These are phyloP conservation scores for Suillus americanus DNA, from an alignment of 768 basidiomycete species.

Conservation along the genomic window DNA sequence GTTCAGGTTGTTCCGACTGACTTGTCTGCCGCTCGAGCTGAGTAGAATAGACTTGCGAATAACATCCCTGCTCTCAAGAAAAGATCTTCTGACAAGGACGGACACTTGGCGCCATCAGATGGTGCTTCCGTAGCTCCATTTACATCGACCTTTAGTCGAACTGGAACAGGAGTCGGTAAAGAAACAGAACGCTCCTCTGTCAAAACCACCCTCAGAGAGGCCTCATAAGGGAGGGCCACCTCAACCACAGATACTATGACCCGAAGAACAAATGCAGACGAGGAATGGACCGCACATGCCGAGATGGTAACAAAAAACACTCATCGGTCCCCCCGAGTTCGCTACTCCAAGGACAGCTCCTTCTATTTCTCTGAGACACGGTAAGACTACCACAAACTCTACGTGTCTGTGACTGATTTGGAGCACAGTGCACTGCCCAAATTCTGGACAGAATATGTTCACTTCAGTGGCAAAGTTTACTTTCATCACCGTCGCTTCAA, in stretches of 20 bases:
- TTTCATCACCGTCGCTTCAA: conserved; percentile 37
- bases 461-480: conserved; percentile 49
- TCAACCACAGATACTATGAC: not conserved
- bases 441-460: conserved; percentile 35
- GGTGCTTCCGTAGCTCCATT: not conserved
- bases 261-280: not conserved
- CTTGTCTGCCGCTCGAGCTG: not conserved
- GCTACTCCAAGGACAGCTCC: not conserved
- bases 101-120: not conserved
- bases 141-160: not conserved
- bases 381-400: not conserved
- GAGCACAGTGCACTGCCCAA: not conserved
- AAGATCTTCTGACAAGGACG: not conserved
- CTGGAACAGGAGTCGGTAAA: not conserved
- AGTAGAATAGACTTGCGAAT: not conserved
- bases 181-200: not conserved
- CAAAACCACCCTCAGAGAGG: not conserved
- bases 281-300: not conserved
- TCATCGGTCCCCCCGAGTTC: conserved; percentile 1
- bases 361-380: not conserved
- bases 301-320: not conserved
- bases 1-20: not conserved
- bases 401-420: not conserved
- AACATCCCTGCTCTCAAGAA: not conserved
- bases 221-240: not conserved